Evolutionary conservation across 2,329 filamentous ascomycete species (phyloP), one percentile per base, ranked within the genome.

Genomic region (Aureobasidium pullulans): DNA sequence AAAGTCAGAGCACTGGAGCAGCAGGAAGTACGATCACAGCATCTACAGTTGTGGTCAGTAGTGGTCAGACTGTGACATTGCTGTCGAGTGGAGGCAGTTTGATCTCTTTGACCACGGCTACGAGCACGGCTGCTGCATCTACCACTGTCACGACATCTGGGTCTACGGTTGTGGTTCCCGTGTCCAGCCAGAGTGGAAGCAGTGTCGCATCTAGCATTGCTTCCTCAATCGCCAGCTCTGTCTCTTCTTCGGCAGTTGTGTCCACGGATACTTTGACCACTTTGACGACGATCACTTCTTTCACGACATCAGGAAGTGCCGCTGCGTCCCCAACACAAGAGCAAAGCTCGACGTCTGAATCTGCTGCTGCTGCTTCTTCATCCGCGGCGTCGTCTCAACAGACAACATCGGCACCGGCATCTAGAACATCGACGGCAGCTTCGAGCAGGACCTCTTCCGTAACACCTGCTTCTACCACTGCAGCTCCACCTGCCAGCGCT

Each of bases 171-270:
- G 28, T 58, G 11, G 32, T 61, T 9, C 60, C 58, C 23, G 28
- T 62, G 19, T 53, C 60, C 28, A 34, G 44, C 16, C 36, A 60
- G n/a, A 63, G 39, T 48, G 6, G 28, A 29, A 15, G 23, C 23
- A 23, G 3, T 23, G 23, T 4, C 3, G 23, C 23, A 23, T 23
- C 23, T 23, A 23, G 23, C 23, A 23, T 23, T 23, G 23, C 23
- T 23, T 40, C 59, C 29, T 48, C 49, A 7, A 28, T 31, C 28
- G 49, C 15, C n/a, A 7, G 23, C 11, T 42, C 49, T 39, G 39
- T 16, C 23, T 6, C 31, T 15, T 44, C 44, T 32, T 32, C 47
- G 1, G 32, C 32, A 15, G 37, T 48, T n/a, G 28, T 43, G 6
- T 34, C 11, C 1, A 16, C n/a, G 7, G 16, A 29, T 11, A 49